phyloP scores from a whole-genome alignment of 257 asterid species.

The Fraxinus quadrangulata region DNA sequence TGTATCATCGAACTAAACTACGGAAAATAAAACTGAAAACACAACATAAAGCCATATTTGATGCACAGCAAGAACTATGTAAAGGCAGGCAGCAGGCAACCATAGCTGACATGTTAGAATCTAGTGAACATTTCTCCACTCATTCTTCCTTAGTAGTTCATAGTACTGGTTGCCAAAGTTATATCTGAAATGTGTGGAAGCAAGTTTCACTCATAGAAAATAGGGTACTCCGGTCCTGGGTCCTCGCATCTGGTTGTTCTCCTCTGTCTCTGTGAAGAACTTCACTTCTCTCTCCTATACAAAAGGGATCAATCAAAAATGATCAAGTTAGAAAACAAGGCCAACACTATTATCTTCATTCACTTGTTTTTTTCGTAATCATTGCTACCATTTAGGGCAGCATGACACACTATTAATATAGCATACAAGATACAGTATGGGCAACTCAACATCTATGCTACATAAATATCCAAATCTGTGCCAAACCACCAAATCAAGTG shows the following conservation, averaged over 20 bases:
- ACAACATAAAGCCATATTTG: conserved; percentile 38
- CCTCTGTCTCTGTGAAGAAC: conserved; percentile 97
- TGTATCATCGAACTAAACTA: conserved; percentile 26
- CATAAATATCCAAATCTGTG: too few relatives aligned
- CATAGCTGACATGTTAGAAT: conserved; percentile 18
- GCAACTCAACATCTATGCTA: not conserved
- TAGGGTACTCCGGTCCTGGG: conserved; percentile 97
- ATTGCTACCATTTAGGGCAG: not conserved
- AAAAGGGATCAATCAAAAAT: not conserved
- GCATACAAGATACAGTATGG: not conserved
- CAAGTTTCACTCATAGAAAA: conserved; percentile 55
- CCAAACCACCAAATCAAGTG: not conserved
- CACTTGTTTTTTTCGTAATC: not conserved
- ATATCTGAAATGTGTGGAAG: conserved; percentile 6
- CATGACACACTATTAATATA: not conserved
- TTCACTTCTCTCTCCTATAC: conserved; percentile 91
- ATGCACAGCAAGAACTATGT: conserved; percentile 48
- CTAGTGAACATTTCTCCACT: conserved; percentile 22
- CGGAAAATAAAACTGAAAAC: conserved; percentile 12
- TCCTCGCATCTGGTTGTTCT: conserved; percentile 98
- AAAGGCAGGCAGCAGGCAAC: conserved; percentile 31
- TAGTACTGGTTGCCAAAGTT: conserved; percentile 18
- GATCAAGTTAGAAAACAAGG: not conserved
- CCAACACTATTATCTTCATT: not conserved
- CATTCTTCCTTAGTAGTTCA: conserved; percentile 18